A percentile compares a stretch with the other conserved stretches of the same genome.
Evolutionary conservation across 805 yeast genomes (phyloP).

Genomic region (Kazachstania taianensis): DNA sequence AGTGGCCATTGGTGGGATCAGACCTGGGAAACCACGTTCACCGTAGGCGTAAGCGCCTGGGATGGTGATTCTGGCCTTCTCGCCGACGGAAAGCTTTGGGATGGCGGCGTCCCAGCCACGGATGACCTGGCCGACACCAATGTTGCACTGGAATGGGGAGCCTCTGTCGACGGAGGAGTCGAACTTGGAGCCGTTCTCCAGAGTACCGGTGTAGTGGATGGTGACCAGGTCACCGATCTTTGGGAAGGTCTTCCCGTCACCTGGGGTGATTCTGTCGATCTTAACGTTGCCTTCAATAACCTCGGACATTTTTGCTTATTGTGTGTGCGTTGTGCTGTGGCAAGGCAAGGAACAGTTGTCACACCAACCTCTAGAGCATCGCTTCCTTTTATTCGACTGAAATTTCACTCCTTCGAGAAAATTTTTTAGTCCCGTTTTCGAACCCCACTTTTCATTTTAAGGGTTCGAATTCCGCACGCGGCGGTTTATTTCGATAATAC

Average conservation of each 20-base stretch:
- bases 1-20: constrained; percentile 94
- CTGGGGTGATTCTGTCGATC: constrained; percentile 33
- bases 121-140: constrained; percentile 95
- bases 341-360: no score
- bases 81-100: constrained; percentile 86
- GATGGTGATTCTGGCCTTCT: constrained; percentile 84
- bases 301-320: constrained; percentile 23
- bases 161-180: constrained; percentile 94
- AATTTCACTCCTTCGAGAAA: no score
- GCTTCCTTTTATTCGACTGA: no score
- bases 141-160: constrained; percentile 85
- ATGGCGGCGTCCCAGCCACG: constrained; percentile 95
- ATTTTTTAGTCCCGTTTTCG: no score
- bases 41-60: constrained; percentile 94
- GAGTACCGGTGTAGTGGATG: constrained; percentile 91
- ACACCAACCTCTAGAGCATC: no score
- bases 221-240: constrained; percentile 79
- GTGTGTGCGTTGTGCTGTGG: no score
- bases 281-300: constrained; percentile 32
- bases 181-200: constrained; percentile 91
- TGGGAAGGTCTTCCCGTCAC: constrained; percentile 86
- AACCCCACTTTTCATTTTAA: no score
- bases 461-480: no score
- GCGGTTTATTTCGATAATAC: no score
- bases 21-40: constrained; percentile 88